Percentiles rank a stretch among this genome's conserved stretches.
Conservation (phyloP, 805 yeast species). For the Ogataea nitratoaversa region DNA sequence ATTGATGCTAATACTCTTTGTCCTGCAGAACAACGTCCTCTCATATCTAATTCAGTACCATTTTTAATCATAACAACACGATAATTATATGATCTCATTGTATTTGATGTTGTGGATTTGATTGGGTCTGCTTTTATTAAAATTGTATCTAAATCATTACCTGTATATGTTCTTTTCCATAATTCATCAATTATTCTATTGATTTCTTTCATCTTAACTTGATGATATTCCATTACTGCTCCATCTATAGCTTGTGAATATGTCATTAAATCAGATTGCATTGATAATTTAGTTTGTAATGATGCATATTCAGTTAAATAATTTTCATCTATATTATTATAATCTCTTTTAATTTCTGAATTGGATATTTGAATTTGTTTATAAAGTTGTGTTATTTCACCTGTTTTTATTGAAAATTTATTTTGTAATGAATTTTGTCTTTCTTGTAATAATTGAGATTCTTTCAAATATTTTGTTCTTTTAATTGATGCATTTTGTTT, state of each 20-base stretch:
- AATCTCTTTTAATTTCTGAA: constrained; percentile 66
- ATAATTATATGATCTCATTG: constrained; percentile 76
- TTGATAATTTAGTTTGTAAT: constrained; percentile 69
- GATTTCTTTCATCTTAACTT: constrained; percentile 87
- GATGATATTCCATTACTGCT: constrained; percentile 91
- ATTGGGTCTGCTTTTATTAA: constrained; percentile 78
- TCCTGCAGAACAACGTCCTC: constrained; percentile 98
- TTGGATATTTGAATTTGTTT: constrained; percentile 58
- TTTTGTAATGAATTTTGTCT: constrained; percentile 54
- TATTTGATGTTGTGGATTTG: constrained; percentile 14
- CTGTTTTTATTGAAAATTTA: constrained; percentile 67
- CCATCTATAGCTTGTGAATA: constrained; percentile 83
- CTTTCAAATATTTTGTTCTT: constrained; percentile 56
- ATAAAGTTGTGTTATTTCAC: constrained; percentile 80
- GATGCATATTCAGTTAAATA: constrained; percentile 71
- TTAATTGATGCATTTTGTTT: constrained; percentile 49
- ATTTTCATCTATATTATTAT: constrained; percentile 55
- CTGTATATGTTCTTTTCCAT: constrained; percentile 92
- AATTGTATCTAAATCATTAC: constrained; percentile 92
- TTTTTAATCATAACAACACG: constrained; percentile 94
- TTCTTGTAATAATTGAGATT: constrained; percentile 47
- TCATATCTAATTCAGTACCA: constrained; percentile 91
- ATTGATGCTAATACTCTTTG: constrained; percentile 93
- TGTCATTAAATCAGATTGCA: constrained; percentile 75
- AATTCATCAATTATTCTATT: constrained; percentile 83